phyloP scores from a whole-genome alignment of 495 filamentous ascomycete species.

The Astrothelium macrocarpum region DNA sequence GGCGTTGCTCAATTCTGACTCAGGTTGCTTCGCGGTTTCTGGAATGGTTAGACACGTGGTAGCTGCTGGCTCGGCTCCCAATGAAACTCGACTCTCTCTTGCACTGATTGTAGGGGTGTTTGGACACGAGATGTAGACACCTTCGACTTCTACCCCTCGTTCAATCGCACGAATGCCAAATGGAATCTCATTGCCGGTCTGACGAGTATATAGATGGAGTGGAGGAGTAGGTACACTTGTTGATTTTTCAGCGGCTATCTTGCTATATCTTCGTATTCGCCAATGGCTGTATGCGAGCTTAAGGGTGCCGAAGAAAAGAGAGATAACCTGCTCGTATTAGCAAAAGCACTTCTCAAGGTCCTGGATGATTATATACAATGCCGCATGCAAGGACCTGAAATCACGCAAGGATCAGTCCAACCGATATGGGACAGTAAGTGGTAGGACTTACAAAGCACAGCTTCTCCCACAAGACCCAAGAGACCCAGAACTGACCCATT shows the following conservation, averaged over 20 bases:
- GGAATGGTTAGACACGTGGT: background rate
- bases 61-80: background rate
- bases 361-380: slow-evolving; percentile 34
- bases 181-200: slow-evolving; percentile 52
- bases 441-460: slow-evolving; percentile 74
- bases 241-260: slow-evolving; percentile 51
- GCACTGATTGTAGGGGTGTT: slow-evolving; percentile 33
- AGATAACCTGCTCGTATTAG: slow-evolving; percentile 40
- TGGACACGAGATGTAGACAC: slow-evolving; percentile 72
- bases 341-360: background rate
- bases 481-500: slow-evolving; percentile 53
- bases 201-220: slow-evolving; percentile 20
- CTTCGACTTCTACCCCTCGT: slow-evolving; percentile 73
- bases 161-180: slow-evolving; percentile 88
- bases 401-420: background rate
- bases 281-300: slow-evolving; percentile 57
- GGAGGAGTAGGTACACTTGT: slow-evolving; percentile 39
- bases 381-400: slow-evolving; percentile 35
- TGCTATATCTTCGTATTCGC: slow-evolving; percentile 52
- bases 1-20: too few relatives aligned
- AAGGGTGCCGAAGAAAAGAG: slow-evolving; percentile 37
- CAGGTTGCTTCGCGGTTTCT: background rate
- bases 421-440: too few relatives aligned
- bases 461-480: slow-evolving; percentile 84
- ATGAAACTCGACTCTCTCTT: background rate